These are phyloP conservation scores for Azolla pinnata DNA, from an alignment of 75 land plant species.

Conservation along the genomic window DNA sequence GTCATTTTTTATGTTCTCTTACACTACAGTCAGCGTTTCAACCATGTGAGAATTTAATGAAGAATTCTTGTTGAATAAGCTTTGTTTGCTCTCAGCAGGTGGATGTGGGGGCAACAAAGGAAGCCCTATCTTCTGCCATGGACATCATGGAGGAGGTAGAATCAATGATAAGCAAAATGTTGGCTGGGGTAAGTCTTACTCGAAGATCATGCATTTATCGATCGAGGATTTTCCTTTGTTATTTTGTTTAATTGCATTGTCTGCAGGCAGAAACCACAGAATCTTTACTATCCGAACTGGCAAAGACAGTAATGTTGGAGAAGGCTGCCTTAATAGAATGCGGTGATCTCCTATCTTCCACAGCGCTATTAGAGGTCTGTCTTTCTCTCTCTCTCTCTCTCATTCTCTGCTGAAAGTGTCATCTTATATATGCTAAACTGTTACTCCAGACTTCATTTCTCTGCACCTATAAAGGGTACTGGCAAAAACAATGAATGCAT, in stretches of 20 bases:
- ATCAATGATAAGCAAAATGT: constrained; percentile 10
- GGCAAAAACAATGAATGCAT: background rate
- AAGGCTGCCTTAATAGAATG: constrained; percentile 18
- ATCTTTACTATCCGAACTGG: constrained; percentile 15
- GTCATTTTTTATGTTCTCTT: too few relatives aligned
- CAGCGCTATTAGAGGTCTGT: constrained; percentile 21
- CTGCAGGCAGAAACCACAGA: constrained; percentile 21
- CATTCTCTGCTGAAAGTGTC: background rate
- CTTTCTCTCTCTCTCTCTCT: constrained; percentile 3
- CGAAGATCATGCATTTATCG: background rate
- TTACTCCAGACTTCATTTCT: background rate
- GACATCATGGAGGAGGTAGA: constrained; percentile 35
- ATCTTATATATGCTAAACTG: background rate
- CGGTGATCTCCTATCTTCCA: constrained; percentile 13
- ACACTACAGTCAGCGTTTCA: too few relatives aligned
- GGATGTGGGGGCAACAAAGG: constrained; percentile 29
- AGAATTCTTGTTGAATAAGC: too few relatives aligned
- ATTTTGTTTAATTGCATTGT: background rate
- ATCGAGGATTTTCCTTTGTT: background rate
- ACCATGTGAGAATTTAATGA: too few relatives aligned
- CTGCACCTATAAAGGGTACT: background rate
- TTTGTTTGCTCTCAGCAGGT: too few relatives aligned
- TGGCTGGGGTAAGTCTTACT: constrained; percentile 21
- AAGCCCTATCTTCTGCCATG: constrained; percentile 28
- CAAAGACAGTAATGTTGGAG: constrained; percentile 12